A percentile compares a stretch with the other conserved stretches of the same genome.
These are phyloP conservation scores for Leishmania turanica DNA, from an alignment of 208 protist species.

Conservation along the genomic window DNA sequence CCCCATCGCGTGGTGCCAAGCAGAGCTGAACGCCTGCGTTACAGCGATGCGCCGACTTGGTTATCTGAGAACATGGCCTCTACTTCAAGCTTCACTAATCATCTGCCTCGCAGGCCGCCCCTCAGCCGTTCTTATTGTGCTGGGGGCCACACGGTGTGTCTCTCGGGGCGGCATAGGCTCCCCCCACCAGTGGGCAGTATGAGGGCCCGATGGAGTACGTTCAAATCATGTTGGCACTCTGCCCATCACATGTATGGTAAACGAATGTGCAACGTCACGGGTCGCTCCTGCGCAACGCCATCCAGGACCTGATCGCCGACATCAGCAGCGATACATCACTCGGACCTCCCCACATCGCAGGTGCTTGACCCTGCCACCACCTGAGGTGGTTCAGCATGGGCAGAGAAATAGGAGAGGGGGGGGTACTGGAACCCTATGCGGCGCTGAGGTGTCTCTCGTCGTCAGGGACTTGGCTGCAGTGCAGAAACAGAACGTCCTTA, in stretches of 20 bases:
- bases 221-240: not conserved
- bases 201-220: not conserved
- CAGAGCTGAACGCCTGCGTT: not conserved
- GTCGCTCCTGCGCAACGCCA: not conserved
- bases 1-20: not conserved
- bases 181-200: not conserved
- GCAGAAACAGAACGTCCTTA: not conserved
- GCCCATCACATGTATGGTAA: not conserved
- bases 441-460: not conserved
- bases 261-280: not conserved
- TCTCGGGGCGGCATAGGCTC: not conserved
- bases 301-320: too few relatives aligned
- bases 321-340: too few relatives aligned
- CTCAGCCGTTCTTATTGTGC: not conserved
- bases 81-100: not conserved
- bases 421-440: not conserved
- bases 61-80: not conserved
- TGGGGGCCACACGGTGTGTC: not conserved
- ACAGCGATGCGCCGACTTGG: not conserved
- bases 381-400: too few relatives aligned
- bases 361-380: not conserved
- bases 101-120: not conserved
- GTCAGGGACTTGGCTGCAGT: not conserved
- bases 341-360: too few relatives aligned
- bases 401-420: too few relatives aligned